phyloP scores from a whole-genome alignment of 495 filamentous ascomycete genomes.

The Penicillium taxi region DNA sequence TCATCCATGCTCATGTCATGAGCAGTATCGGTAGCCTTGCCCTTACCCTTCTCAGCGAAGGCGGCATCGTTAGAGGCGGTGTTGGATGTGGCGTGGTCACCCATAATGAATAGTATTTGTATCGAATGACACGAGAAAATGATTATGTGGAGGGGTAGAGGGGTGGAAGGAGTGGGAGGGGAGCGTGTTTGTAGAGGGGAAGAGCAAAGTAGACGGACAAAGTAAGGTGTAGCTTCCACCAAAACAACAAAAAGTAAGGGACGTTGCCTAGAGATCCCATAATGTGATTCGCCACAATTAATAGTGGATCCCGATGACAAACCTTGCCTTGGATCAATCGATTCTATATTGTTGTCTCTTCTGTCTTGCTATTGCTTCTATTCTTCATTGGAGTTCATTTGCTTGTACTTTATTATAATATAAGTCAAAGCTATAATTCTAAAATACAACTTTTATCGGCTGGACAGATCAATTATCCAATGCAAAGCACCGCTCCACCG shows the following conservation, averaged over 20 bases:
- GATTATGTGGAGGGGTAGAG: slow-evolving; percentile 2
- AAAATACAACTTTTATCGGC: too few species aligned
- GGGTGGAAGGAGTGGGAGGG: slow-evolving; percentile 2
- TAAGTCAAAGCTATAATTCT: background rate
- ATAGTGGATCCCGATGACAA: slow-evolving; percentile 15
- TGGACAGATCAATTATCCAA: slow-evolving; percentile 11
- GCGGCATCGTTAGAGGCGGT: slow-evolving; percentile 32
- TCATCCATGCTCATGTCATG: slow-evolving; percentile 60
- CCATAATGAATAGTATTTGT: slow-evolving; percentile 24
- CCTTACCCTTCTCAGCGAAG: slow-evolving; percentile 52
- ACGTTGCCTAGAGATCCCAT: slow-evolving; percentile 13
- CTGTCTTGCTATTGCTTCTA: too few species aligned
- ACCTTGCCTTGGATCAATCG: slow-evolving; percentile 20
- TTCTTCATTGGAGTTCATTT: too few species aligned
- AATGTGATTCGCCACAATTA: slow-evolving; percentile 14
- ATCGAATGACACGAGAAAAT: too few species aligned
- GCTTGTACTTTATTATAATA: slow-evolving; percentile 28
- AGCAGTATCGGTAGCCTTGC: slow-evolving; percentile 45
- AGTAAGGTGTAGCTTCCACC: slow-evolving; percentile 16
- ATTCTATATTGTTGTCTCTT: slow-evolving; percentile 40
- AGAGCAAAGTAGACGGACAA: slow-evolving; percentile 23
- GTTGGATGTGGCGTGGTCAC: slow-evolving; percentile 30
- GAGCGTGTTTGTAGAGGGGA: too few species aligned
- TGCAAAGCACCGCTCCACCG: slow-evolving; percentile 32
- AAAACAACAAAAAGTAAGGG: slow-evolving; percentile 28